Evolutionary conservation across 768 basidiomycete genomes (phyloP), one percentile per base, ranked within the genome.

Genomic region (Boletus reticulatus): DNA sequence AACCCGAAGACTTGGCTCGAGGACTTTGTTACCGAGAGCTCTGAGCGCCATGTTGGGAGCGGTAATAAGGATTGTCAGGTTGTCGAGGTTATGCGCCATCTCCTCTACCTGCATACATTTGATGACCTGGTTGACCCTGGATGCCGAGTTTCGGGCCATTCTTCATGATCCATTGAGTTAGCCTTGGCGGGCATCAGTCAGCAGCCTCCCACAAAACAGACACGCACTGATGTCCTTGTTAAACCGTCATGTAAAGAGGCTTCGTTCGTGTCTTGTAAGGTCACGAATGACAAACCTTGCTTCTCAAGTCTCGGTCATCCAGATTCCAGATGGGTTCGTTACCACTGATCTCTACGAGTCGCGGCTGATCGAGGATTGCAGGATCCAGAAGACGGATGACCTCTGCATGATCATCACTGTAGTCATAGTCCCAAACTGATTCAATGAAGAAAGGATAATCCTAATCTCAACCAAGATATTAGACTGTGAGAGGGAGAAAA

Each of bases 1-100:
- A 27, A 27, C 7, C 27, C 27, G 27, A 27, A 27, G 27, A 8
- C 49, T 4, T 29, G 53, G 56, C 20, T 55, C 52, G 38, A 60
- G 53, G 17, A 67, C 22, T 39, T 59, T 56, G 59, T 67, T 67
- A 79, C 9, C 52, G 68, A 47, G 74, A 75, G 41, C 78, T 76
- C 38, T 63, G 57, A 17, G 69, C 69, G 43, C 79, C 78, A 45
- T 72, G 68, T 6, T 68, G 53, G 6, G 76, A 68, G 41, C 43
- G 53, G 52, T 44, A 52, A 27, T 53, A 52, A 77, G 77, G 14
- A 72, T 62, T 2, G 76, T 74, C 27, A 78, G 62, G n/a, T 62
- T 63, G 9, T 59, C 61, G 48, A 78, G 69, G 56, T 74, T 68
- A 7, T 66, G 47, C 45, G 75, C 65, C 59, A 67, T 60, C 75